Percentiles rank a stretch among this genome's conserved stretches.
Evolutionary conservation across 345 rosid species (phyloP).

Genomic region (Bruguiera parviflora): DNA sequence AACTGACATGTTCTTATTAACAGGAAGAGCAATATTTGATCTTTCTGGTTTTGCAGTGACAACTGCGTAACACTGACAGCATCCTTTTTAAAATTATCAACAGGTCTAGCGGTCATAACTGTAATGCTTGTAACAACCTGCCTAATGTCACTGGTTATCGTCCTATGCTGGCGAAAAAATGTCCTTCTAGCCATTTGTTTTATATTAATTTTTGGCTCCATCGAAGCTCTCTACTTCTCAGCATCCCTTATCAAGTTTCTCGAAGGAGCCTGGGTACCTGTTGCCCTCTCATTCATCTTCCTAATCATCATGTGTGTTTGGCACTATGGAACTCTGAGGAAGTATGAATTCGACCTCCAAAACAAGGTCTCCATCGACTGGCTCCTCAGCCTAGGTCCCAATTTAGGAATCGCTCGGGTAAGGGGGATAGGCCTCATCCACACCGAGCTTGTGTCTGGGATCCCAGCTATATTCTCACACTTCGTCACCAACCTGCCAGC

Average conservation of each 20-base stretch:
- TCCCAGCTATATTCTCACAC: neutral
- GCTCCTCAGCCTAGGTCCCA: neutral
- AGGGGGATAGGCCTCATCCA: neutral
- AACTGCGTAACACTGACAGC: neutral
- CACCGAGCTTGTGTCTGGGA: neutral
- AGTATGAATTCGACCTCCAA: neutral
- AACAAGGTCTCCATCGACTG: slow-evolving; percentile 2
- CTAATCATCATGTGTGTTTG: neutral
- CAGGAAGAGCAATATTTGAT: too few species aligned
- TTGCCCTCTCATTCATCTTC: neutral
- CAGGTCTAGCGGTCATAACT: slow-evolving; percentile 1
- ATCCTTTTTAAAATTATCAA: neutral
- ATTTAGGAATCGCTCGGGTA: neutral
- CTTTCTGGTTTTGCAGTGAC: too few species aligned
- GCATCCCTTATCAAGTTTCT: slow-evolving; percentile 2
- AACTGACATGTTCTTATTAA: too few species aligned
- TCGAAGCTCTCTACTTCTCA: neutral
- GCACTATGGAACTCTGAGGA: neutral
- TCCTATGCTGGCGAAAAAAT: neutral
- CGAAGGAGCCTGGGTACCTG: neutral
- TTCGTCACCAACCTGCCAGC: slow-evolving; percentile 3
- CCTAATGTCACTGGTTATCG: neutral
- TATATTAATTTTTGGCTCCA: neutral
- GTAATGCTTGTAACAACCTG: neutral
- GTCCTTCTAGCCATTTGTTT: neutral